Evolutionary conservation across 129 eudicot genomes (phyloP).

Genomic region (Chrysanthemum seticuspe): DNA sequence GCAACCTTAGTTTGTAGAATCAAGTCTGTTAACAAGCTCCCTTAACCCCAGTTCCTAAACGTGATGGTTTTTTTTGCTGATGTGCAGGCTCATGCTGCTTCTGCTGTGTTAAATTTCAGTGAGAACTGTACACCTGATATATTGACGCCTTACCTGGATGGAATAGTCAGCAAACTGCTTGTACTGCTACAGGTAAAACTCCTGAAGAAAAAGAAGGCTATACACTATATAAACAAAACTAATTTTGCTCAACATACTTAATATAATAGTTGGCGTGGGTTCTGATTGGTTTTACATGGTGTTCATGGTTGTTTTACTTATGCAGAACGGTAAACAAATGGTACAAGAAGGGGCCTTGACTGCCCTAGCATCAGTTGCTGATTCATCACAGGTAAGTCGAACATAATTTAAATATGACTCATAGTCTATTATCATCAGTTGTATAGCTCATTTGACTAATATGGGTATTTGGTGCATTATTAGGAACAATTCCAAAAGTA

Average conservation of each 20-base stretch:
- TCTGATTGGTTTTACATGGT: neutral
- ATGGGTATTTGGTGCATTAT: conserved; percentile 18
- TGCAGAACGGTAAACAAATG: conserved; percentile 98
- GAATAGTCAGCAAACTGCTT: conserved; percentile 89
- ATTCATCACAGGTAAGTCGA: conserved; percentile 87
- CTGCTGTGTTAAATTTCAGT: conserved; percentile 91
- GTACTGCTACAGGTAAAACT: conserved; percentile 75
- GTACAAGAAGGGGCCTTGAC: conserved; percentile 99
- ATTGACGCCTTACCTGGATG: conserved; percentile 91
- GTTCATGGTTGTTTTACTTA: conserved; percentile 7
- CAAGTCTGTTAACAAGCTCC: too few relatives aligned
- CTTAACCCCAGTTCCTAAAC: too few relatives aligned
- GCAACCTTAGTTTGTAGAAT: too few relatives aligned
- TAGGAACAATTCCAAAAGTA: conserved; percentile 98
- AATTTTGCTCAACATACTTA: neutral
- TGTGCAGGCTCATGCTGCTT: conserved; percentile 95
- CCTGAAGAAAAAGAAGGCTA: neutral
- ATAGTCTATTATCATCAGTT: conserved; percentile 7
- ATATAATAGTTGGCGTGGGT: too few relatives aligned
- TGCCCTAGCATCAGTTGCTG: conserved; percentile 98
- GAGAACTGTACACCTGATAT: conserved; percentile 97
- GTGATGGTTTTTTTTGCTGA: neutral
- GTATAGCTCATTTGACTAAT: conserved; percentile 11
- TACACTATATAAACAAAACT: neutral
- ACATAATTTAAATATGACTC: neutral